Evolutionary conservation across 129 eudicot species (phyloP).

Genomic region (Helianthus tuberosus): DNA sequence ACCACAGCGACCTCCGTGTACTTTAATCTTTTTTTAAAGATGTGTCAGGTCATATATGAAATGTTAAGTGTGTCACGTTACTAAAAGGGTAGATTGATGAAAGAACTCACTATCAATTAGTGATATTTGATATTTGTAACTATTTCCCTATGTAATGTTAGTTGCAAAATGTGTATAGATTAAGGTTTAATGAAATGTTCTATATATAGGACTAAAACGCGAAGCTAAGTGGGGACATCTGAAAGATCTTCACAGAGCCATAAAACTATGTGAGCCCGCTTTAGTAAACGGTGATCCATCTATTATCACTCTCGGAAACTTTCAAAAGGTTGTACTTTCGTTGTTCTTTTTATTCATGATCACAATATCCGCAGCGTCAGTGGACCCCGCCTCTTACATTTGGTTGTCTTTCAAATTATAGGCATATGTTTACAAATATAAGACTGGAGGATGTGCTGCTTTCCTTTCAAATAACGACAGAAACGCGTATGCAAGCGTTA

Average conservation of each 20-base stretch:
- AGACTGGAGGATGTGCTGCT: conserved; percentile 83
- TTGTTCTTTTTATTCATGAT: background rate
- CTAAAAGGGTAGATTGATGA: background rate
- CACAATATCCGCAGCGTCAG: background rate
- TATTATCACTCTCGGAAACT: conserved; percentile 65
- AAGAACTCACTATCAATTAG: conserved; percentile 13
- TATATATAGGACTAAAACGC: conserved; percentile 37
- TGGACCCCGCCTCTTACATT: conserved; percentile 11
- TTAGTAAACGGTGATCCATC: conserved; percentile 70
- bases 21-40: no score
- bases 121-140: no score
- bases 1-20: no score
- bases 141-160: no score
- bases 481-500: conserved; percentile 47
- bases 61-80: conserved; percentile 14
- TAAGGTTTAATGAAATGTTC: conserved; percentile 1
- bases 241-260: conserved; percentile 77
- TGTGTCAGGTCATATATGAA: conserved; percentile 8
- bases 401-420: conserved; percentile 23
- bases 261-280: conserved; percentile 81
- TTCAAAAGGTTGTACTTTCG: conserved; percentile 58
- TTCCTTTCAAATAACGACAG: conserved; percentile 79
- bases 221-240: conserved; percentile 86
- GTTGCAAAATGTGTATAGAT: conserved; percentile 12
- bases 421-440: conserved; percentile 75